A percentile compares a stretch with the other conserved stretches of the same genome.
phyloP scores from a whole-genome alignment of 352 stramenopile species.

The Globisporangium paroecandrum region DNA sequence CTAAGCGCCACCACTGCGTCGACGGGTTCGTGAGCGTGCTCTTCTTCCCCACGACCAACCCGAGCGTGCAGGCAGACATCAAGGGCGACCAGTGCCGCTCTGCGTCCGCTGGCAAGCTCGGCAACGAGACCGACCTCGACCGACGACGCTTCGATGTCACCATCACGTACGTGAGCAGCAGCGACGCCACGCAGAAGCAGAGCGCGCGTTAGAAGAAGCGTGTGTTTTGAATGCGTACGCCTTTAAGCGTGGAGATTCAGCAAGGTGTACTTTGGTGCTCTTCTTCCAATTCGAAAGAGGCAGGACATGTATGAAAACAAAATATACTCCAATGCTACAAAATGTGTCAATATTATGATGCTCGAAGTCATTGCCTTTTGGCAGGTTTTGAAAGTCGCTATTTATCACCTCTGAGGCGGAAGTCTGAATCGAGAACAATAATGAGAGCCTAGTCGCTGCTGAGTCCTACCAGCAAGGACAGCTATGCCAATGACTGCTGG shows the following conservation, averaged over 20 bases:
- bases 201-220: background rate
- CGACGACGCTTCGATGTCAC: slow-evolving; percentile 17
- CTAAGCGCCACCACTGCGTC: slow-evolving; percentile 17
- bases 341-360: too few species aligned
- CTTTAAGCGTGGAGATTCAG: background rate
- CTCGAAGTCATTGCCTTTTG: too few species aligned
- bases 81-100: slow-evolving; percentile 14
- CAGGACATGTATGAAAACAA: too few species aligned
- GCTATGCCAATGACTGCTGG: too few species aligned
- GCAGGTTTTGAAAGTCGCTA: too few species aligned
- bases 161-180: slow-evolving; percentile 8
- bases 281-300: too few species aligned
- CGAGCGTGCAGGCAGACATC: slow-evolving; percentile 17
- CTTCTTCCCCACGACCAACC: slow-evolving; percentile 19
- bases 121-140: slow-evolving; percentile 14
- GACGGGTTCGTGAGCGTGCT: slow-evolving; percentile 21
- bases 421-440: too few species aligned
- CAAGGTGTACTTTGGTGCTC: background rate
- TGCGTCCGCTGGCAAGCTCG: slow-evolving; percentile 11
- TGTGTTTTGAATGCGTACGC: background rate
- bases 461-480: too few species aligned
- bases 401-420: too few species aligned
- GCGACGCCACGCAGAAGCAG: slow-evolving; percentile 6
- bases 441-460: too few species aligned
- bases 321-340: too few species aligned